phyloP scores from a whole-genome alignment of 2,329 filamentous ascomycete genomes.

The Cytospora leucostoma region DNA sequence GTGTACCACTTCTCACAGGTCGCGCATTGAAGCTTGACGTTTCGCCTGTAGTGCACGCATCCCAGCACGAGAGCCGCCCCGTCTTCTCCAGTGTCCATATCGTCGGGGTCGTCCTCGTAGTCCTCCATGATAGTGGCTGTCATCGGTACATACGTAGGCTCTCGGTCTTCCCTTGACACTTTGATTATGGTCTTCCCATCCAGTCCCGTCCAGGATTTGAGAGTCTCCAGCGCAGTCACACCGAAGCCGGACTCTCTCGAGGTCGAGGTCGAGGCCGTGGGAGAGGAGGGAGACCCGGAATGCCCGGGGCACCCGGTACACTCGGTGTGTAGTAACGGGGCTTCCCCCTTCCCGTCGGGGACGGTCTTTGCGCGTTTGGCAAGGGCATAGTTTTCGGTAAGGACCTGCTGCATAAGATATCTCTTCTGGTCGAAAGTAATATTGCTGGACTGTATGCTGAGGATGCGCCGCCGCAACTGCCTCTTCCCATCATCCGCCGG shows the following conservation, averaged over 20 bases:
- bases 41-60: slow-evolving; percentile 90
- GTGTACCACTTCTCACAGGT: slow-evolving; percentile 91
- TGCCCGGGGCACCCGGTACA: slow-evolving; percentile 6
- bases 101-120: slow-evolving; percentile 37
- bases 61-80: slow-evolving; percentile 53
- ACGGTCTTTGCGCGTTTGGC: slow-evolving; percentile 18
- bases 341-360: slow-evolving; percentile 26
- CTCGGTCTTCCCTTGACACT: slow-evolving; percentile 55
- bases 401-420: slow-evolving; percentile 66
- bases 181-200: slow-evolving; percentile 40
- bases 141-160: slow-evolving; percentile 66
- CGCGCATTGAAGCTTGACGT: slow-evolving; percentile 93
- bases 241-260: slow-evolving; percentile 23
- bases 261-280: slow-evolving; percentile 18
- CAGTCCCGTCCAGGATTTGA: slow-evolving; percentile 58
- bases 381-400: slow-evolving; percentile 65
- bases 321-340: slow-evolving; percentile 17
- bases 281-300: neutral
- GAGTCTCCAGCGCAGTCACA: slow-evolving; percentile 47
- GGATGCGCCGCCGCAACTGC: slow-evolving; percentile 65
- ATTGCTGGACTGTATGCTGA: slow-evolving; percentile 64
- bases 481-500: slow-evolving; percentile 82
- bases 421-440: slow-evolving; percentile 67
- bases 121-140: slow-evolving; percentile 47
- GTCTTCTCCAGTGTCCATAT: slow-evolving; percentile 40